Evolutionary conservation across 2,329 filamentous ascomycete genomes (phyloP).

Genomic region (Pseudogymnoascus sp.): DNA sequence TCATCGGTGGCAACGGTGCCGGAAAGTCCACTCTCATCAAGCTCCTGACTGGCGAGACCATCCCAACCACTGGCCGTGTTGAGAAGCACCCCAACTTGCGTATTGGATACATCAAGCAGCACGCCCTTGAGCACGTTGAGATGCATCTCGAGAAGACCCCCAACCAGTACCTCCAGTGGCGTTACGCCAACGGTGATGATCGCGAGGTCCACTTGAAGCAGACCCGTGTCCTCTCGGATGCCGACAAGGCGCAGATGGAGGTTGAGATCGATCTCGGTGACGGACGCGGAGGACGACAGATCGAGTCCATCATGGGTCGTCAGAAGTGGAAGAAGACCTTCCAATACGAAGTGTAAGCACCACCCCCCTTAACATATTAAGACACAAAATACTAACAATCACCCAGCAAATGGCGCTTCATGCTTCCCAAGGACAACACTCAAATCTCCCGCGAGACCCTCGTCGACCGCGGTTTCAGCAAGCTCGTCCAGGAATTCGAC

Average conservation of each 20-base stretch:
- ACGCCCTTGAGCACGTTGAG: constrained; percentile 97
- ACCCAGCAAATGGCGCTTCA: constrained; percentile 73
- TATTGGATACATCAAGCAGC: constrained; percentile 99
- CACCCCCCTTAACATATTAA: neutral
- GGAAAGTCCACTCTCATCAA: constrained; percentile 99
- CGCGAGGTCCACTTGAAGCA: constrained; percentile 97
- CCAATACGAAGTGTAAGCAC: constrained; percentile 83
- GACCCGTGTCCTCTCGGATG: constrained; percentile 78
- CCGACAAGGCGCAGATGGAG: constrained; percentile 85
- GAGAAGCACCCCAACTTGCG: constrained; percentile 98
- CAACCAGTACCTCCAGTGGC: constrained; percentile 98
- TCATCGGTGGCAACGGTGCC: constrained; percentile 95
- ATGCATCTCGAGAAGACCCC: constrained; percentile 99
- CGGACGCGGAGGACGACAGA: constrained; percentile 65
- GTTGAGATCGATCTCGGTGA: constrained; percentile 79
- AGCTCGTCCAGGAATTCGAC: constrained; percentile 95
- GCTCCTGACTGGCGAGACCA: constrained; percentile 83
- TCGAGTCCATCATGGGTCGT: constrained; percentile 87
- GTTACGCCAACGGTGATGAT: constrained; percentile 93
- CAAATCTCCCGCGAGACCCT: constrained; percentile 92
- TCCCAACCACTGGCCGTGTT: constrained; percentile 76
- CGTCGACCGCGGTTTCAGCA: constrained; percentile 75
- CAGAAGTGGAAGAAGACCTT: constrained; percentile 99
- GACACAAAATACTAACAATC: constrained; percentile 24
- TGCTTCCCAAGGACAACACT: constrained; percentile 87